These are phyloP conservation scores for Lathyrus tuberosus DNA, from an alignment of 306 rosid genomes.

Conservation along the genomic window DNA sequence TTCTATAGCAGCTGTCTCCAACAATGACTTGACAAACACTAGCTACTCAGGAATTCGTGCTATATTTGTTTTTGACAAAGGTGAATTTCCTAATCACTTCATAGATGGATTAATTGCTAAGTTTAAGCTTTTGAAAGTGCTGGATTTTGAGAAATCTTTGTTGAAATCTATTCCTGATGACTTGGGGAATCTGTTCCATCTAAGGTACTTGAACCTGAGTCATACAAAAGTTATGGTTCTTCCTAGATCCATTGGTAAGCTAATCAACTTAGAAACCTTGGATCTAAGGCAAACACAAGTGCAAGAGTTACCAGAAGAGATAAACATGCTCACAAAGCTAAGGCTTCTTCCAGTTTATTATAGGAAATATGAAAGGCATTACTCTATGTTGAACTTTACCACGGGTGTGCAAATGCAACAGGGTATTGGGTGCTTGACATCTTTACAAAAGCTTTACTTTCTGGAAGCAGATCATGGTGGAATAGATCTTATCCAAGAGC, in stretches of 20 bases:
- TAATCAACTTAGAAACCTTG: conserved; percentile 12
- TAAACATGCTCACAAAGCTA: conserved; percentile 17
- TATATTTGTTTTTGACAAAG: background rate
- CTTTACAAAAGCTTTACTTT: conserved; percentile 33
- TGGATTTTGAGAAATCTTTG: background rate
- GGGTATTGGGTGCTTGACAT: background rate
- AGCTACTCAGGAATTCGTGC: conserved; percentile 1
- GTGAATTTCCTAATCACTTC: background rate
- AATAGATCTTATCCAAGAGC: conserved; percentile 22
- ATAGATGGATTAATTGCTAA: background rate
- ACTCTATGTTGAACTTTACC: background rate
- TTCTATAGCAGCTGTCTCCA: background rate
- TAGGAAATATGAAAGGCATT: background rate
- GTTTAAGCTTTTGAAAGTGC: conserved; percentile 16
- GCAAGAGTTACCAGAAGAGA: conserved; percentile 13
- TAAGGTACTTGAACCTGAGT: conserved; percentile 10
- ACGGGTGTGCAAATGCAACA: conserved; percentile 25
- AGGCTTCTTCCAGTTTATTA: conserved; percentile 7
- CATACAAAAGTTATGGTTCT: conserved; percentile 12
- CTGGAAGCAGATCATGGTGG: conserved; percentile 32
- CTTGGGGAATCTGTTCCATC: conserved; percentile 9
- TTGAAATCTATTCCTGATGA: conserved; percentile 10
- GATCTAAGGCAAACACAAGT: conserved; percentile 9
- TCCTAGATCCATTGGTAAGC: conserved; percentile 11
- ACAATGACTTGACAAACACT: background rate